Evolutionary conservation across 495 filamentous ascomycete genomes (phyloP), one percentile per base, ranked within the genome.

Genomic region (Ramalina peruviana): DNA sequence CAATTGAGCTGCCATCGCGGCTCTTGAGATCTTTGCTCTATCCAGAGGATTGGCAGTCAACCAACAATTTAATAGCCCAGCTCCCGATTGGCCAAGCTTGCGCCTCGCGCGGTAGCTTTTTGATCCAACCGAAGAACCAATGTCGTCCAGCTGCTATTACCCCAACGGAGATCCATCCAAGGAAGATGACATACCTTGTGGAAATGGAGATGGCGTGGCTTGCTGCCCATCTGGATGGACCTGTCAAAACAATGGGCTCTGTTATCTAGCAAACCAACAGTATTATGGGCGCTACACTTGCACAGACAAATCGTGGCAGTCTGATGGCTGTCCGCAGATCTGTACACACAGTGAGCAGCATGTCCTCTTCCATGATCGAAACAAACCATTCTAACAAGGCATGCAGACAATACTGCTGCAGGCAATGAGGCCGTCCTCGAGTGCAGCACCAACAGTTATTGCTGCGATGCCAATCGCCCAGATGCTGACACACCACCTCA

Each of bases 241-340:
- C 17, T 59, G 54, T 41, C 46, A 53, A 1, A 46, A 46, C 54
- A 59, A 59, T 43, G 57, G 57, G 20, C 54, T 56, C 19, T 59
- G 54, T 36, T 56, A 54, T 15, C 43, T 53, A 23, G 43, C 26
- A 0, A 49, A 44, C 36, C 26, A 54, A 19, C 33, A 51, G 19
- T 59, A 48, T 25, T 56, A 51, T 40, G 57, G 57, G 3, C 57
- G 57, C 11, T 59, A 56, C 36, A 56, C 54, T 23, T 59, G 57
- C 41, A 56, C 57, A 7, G 57, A 59, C 41, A 10, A 54, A 26
- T 51, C 44, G 9, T 59, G 57, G 57, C 7, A 54, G 11, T 53
- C 57, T 3, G 37, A 38, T 11, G 39, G 42, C 20, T 59, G 57
- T 43, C 57, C 57, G 5, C 19, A 52, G 16, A 46, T 52, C 9